Conservation (phyloP, 257 asterid species). For the Perilla frutescens region DNA sequence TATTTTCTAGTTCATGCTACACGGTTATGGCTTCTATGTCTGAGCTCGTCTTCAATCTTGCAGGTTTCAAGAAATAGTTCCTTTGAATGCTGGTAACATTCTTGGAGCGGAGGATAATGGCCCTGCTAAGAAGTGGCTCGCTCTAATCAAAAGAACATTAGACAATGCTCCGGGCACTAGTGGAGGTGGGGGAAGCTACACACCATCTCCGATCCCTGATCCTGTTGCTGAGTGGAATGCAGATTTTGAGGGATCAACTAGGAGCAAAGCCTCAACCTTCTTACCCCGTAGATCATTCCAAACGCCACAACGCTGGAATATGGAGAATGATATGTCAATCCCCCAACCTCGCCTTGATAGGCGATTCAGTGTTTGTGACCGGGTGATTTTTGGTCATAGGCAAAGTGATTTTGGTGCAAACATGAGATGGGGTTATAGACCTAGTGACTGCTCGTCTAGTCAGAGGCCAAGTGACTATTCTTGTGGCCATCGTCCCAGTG, state of each 20-base stretch:
- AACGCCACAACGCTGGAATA: conserved; percentile 69
- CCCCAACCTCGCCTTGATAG: conserved; percentile 76
- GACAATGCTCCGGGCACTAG: conserved; percentile 69
- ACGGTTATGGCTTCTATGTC: neutral
- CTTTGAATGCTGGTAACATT: conserved; percentile 87
- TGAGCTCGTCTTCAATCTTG: conserved; percentile 28
- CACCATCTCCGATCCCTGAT: conserved; percentile 90
- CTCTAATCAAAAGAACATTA: conserved; percentile 72
- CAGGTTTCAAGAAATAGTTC: conserved; percentile 96
- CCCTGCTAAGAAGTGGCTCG: conserved; percentile 87
- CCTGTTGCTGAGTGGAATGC: conserved; percentile 86
- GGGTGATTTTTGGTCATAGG: conserved; percentile 73
- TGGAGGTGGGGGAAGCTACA: conserved; percentile 60
- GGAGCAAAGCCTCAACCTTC: conserved; percentile 65
- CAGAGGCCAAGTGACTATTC: conserved; percentile 50
- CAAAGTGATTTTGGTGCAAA: conserved; percentile 65
- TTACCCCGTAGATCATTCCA: conserved; percentile 84
- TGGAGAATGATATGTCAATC: conserved; percentile 63
- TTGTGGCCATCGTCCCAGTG: conserved; percentile 34
- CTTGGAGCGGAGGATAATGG: conserved; percentile 94
- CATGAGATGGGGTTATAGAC: conserved; percentile 56
- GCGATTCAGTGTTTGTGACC: conserved; percentile 81
- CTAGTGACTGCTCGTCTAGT: conserved; percentile 66
- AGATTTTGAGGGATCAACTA: conserved; percentile 81
- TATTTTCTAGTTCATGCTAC: neutral